Conservation (phyloP, 306 rosid genomes). For the Citrullus amarus region DNA sequence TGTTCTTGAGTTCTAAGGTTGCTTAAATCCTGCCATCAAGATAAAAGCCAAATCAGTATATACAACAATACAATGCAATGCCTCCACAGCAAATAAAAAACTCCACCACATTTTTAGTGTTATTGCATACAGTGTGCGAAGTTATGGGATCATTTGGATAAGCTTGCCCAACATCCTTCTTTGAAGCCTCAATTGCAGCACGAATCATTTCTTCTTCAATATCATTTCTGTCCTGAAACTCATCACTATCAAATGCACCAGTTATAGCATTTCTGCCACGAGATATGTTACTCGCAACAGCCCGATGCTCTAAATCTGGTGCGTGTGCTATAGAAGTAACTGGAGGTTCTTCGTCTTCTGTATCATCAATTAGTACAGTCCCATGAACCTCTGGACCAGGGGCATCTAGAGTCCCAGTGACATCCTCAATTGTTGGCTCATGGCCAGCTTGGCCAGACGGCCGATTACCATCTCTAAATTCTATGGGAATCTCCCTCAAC, state of each 20-base stretch:
- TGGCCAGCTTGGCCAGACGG: slow-evolving; percentile 39
- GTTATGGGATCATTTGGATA: slow-evolving; percentile 24
- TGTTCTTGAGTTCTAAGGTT: slow-evolving; percentile 36
- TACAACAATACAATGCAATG: slow-evolving; percentile 4
- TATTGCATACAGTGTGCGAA: slow-evolving; percentile 35
- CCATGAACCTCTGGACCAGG: slow-evolving; percentile 39
- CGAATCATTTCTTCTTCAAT: slow-evolving; percentile 94
- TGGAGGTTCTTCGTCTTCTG: slow-evolving; percentile 32
- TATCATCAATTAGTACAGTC: slow-evolving; percentile 37
- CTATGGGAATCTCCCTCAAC: slow-evolving; percentile 74
- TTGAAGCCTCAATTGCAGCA: slow-evolving; percentile 95
- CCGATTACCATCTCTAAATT: slow-evolving; percentile 52
- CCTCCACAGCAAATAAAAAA: background rate
- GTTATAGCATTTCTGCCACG: slow-evolving; percentile 24
- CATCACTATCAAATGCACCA: slow-evolving; percentile 42
- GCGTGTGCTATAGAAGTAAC: slow-evolving; percentile 21
- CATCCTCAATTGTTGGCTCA: slow-evolving; percentile 53
- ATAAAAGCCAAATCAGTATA: slow-evolving; percentile 17
- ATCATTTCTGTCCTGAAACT: slow-evolving; percentile 51
- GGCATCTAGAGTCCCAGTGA: slow-evolving; percentile 41
- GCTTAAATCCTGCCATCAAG: slow-evolving; percentile 40
- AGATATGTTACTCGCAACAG: slow-evolving; percentile 24
- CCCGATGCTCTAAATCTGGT: slow-evolving; percentile 16
- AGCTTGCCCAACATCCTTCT: slow-evolving; percentile 47
- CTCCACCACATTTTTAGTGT: background rate